Percentiles rank a stretch among this genome's conserved stretches.
Conservation (phyloP, 2,329 filamentous ascomycete genomes). For the Nemania sp. region DNA sequence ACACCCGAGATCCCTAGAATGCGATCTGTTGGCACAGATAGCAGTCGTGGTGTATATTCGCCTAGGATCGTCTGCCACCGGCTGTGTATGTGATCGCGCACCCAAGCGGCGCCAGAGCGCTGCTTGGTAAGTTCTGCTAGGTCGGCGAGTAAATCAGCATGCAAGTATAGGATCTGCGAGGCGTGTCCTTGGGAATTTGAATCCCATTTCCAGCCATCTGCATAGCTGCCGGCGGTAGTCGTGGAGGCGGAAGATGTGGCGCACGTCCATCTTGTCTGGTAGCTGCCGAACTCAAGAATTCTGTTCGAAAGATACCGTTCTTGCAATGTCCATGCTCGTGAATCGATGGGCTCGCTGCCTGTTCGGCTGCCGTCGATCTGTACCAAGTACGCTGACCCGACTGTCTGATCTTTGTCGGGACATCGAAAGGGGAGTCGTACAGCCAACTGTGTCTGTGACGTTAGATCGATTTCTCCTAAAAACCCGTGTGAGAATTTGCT, state of each 20-base stretch:
- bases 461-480: slow-evolving; percentile 1
- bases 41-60: slow-evolving; percentile 9
- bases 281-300: slow-evolving; percentile 8
- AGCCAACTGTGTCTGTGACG: background rate
- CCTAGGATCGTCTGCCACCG: slow-evolving; percentile 6
- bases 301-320: slow-evolving; percentile 10
- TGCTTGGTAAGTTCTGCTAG: background rate
- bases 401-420: background rate
- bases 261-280: slow-evolving; percentile 11
- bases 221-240: background rate
- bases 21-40: slow-evolving; percentile 13
- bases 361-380: background rate
- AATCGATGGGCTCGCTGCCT: slow-evolving; percentile 7
- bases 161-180: slow-evolving; percentile 2
- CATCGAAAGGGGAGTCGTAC: slow-evolving; percentile 9
- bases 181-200: background rate
- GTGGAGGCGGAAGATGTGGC: background rate
- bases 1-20: slow-evolving; percentile 10
- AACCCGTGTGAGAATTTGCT: slow-evolving; percentile 2
- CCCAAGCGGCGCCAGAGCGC: background rate
- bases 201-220: slow-evolving; percentile 7
- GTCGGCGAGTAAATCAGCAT: slow-evolving; percentile 1
- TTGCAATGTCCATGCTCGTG: slow-evolving; percentile 12
- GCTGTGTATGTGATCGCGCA: background rate
- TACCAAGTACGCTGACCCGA: slow-evolving; percentile 5